Evolutionary conservation across 441 rosid species (phyloP).

Genomic region (Populus tomentosa): DNA sequence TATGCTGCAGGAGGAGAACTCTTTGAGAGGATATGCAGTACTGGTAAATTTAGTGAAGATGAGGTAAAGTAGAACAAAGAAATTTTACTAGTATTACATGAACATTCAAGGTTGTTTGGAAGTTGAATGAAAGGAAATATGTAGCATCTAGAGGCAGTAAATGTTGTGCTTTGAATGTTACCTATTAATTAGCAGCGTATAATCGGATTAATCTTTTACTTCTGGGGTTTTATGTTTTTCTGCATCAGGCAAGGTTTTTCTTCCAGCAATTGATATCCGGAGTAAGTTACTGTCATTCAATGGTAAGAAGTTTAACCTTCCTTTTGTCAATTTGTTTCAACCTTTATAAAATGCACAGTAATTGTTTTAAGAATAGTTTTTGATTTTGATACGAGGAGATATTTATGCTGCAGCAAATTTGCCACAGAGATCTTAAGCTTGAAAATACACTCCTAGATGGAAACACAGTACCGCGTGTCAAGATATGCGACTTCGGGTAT

Average conservation of each 20-base stretch:
- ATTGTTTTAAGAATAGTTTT: background rate
- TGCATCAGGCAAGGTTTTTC: conserved; percentile 77
- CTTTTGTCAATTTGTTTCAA: background rate
- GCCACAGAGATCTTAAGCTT: conserved; percentile 86
- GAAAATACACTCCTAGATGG: conserved; percentile 87
- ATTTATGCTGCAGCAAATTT: conserved; percentile 50
- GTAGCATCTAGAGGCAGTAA: background rate
- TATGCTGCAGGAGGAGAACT: conserved; percentile 75
- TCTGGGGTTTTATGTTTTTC: background rate
- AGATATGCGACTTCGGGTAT: conserved; percentile 87
- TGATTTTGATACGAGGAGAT: background rate
- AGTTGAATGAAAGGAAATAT: background rate
- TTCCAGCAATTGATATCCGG: conserved; percentile 86
- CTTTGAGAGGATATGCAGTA: conserved; percentile 52
- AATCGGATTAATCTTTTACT: background rate
- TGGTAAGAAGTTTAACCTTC: conserved; percentile 36
- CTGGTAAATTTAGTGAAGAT: conserved; percentile 61
- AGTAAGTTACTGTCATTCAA: conserved; percentile 79
- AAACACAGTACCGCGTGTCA: conserved; percentile 65
- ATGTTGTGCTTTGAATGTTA: background rate
- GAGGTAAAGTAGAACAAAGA: conserved; percentile 33
- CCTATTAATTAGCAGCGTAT: background rate
- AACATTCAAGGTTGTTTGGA: background rate
- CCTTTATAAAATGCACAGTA: background rate
- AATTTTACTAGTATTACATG: background rate